phyloP scores from a whole-genome alignment of 768 basidiomycete genomes.

The Leccinum boreale region DNA sequence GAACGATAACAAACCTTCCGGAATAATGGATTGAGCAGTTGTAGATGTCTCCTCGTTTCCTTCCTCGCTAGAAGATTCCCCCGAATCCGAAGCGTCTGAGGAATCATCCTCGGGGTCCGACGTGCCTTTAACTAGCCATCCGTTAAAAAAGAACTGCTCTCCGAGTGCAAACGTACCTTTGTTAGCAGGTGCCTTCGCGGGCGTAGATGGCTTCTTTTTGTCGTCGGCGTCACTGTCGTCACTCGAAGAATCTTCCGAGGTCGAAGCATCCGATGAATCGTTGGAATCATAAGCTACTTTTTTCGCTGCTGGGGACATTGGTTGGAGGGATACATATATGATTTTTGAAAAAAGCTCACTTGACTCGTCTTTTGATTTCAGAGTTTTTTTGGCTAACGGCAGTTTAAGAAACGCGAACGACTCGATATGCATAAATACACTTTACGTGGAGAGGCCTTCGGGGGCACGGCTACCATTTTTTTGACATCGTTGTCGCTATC shows the following conservation, averaged over 20 bases:
- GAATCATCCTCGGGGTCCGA: neutral
- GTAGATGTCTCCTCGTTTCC: slow-evolving; percentile 1
- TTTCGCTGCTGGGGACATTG: slow-evolving; percentile 1
- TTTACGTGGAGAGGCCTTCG: neutral
- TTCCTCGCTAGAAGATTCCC: slow-evolving; percentile 10
- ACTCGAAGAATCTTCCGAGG: slow-evolving; percentile 14
- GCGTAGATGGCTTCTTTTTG: slow-evolving; percentile 16
- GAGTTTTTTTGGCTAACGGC: neutral
- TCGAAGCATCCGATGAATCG: slow-evolving; percentile 6
- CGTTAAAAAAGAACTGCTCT: neutral
- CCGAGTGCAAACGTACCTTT: neutral
- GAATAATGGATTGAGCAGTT: slow-evolving; percentile 45
- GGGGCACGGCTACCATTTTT: neutral
- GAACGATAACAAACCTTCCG: slow-evolving; percentile 35
- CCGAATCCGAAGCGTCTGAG: slow-evolving; percentile 11
- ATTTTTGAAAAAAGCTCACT: neutral
- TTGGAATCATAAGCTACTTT: neutral
- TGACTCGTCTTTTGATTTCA: neutral
- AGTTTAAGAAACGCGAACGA: neutral
- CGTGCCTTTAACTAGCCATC: neutral
- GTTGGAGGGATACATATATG: neutral
- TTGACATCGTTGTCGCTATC: neutral
- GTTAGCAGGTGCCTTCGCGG: neutral
- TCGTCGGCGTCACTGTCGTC: neutral
- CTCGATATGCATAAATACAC: neutral